A percentile compares a stretch with the other conserved stretches of the same genome.
Evolutionary conservation across 2,329 filamentous ascomycete genomes (phyloP).

Genomic region (Fusarium metavorans): DNA sequence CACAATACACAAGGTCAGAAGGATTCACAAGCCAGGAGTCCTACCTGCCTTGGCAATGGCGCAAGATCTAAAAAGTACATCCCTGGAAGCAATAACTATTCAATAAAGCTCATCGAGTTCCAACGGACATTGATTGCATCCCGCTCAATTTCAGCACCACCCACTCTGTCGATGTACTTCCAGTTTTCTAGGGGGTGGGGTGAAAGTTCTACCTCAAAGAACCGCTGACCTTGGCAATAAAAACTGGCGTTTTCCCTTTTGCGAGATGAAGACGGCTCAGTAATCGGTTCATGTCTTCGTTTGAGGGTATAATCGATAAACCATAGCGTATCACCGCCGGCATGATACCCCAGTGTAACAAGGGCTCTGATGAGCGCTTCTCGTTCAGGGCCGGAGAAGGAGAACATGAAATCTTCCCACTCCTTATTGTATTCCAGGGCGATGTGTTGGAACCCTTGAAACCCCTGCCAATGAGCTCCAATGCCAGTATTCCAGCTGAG

Average conservation of each 20-base stretch:
- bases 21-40: neutral
- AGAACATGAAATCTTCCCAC: neutral
- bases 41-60: neutral
- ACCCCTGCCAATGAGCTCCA: neutral
- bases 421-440: neutral
- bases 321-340: neutral
- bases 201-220: neutral
- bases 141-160: neutral
- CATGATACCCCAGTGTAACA: neutral
- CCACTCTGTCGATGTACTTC: neutral
- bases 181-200: neutral
- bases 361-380: neutral
- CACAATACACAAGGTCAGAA: neutral
- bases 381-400: rapidly evolving
- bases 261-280: neutral
- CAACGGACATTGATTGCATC: neutral
- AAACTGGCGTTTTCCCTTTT: neutral
- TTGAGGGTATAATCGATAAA: neutral
- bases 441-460: neutral
- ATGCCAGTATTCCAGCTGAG: neutral
- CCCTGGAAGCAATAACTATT: neutral
- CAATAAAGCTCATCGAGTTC: neutral
- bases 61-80: neutral
- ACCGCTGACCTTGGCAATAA: neutral
- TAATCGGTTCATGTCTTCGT: neutral